Percentiles rank a stretch among this genome's conserved stretches.
These are phyloP conservation scores for Geoglossum cookeanum DNA, from an alignment of 2,329 filamentous ascomycete genomes.

Conservation along the genomic window DNA sequence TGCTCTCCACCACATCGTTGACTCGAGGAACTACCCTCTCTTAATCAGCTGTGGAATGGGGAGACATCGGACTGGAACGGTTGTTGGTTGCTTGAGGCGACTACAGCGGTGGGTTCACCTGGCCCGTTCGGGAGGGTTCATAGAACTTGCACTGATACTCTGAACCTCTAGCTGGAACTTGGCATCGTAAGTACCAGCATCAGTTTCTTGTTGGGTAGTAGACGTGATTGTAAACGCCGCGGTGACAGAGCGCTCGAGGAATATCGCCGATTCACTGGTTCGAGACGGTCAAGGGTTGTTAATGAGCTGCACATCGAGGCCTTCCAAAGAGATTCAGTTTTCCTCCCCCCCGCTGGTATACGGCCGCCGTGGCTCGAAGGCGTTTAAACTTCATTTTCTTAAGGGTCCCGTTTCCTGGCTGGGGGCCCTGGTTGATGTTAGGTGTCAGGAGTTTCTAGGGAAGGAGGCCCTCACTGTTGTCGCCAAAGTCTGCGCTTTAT, in stretches of 20 bases:
- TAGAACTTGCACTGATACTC: too few species aligned
- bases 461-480: not conserved
- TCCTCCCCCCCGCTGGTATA: conserved; percentile 7
- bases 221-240: not conserved
- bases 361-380: conserved; percentile 9
- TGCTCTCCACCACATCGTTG: conserved; percentile 9
- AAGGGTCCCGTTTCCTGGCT: too few species aligned
- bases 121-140: not conserved
- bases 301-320: conserved; percentile 11
- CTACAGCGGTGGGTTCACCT: conserved; percentile 6
- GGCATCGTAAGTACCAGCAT: not conserved
- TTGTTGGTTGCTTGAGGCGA: conserved; percentile 10
- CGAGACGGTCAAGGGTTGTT: conserved; percentile 8
- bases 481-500: too few species aligned
- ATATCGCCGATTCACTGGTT: conserved; percentile 10
- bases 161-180: not conserved
- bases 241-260: conserved; percentile 8
- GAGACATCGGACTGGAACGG: conserved; percentile 10
- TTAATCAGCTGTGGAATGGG: conserved; percentile 10
- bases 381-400: not conserved
- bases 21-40: conserved; percentile 9
- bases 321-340: conserved; percentile 8
- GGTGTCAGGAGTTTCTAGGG: not conserved
- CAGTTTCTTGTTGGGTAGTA: not conserved
- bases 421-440: not conserved